Evolutionary conservation across 139 green algal species (phyloP).

Genomic region (Tetradesmus lagerheimii): DNA sequence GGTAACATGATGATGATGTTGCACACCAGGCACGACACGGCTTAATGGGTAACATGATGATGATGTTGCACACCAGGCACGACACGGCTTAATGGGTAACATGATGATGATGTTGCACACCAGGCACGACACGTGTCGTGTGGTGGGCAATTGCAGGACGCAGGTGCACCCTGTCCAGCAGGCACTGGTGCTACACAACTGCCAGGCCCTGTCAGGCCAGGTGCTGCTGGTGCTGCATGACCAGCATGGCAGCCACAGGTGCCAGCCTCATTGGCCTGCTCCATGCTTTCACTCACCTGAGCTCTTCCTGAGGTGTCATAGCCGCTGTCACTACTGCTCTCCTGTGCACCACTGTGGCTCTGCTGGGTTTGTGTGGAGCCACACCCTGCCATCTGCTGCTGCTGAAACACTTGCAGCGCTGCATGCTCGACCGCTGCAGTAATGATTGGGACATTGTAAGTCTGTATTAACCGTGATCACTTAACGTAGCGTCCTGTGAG

Average conservation of each 20-base stretch:
- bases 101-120: too few species aligned
- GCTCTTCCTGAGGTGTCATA: slow-evolving; percentile 30
- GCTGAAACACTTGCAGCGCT: slow-evolving; percentile 11
- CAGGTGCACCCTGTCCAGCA: not conserved
- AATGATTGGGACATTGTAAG: not conserved
- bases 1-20: too few species aligned
- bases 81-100: too few species aligned
- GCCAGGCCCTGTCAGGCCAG: not conserved
- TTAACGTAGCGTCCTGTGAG: not conserved
- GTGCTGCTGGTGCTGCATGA: not conserved
- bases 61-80: too few species aligned
- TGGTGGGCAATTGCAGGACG: too few species aligned
- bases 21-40: too few species aligned
- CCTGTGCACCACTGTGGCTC: not conserved
- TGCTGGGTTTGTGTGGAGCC: slow-evolving; percentile 3
- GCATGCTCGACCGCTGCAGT: not conserved
- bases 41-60: too few species aligned
- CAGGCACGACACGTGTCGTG: too few species aligned
- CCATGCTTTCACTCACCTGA: not conserved
- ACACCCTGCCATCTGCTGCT: not conserved
- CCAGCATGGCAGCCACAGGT: not conserved
- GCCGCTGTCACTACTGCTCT: not conserved
- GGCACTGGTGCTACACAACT: not conserved
- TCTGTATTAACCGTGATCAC: not conserved
- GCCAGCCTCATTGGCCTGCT: not conserved